Evolutionary conservation across 352 stramenopile species (phyloP).

Genomic region (Globisporangium carolinianum): DNA sequence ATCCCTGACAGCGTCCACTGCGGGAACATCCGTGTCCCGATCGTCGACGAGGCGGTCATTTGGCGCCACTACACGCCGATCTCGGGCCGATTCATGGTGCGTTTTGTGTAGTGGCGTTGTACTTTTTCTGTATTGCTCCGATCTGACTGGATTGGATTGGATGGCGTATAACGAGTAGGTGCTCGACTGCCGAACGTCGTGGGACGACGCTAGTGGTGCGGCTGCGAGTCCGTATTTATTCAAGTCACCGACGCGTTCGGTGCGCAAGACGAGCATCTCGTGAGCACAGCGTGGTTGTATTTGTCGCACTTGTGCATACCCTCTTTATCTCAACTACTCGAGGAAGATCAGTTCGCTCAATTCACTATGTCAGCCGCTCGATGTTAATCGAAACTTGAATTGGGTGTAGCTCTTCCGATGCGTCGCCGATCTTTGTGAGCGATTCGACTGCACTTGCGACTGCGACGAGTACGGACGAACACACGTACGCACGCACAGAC

Average conservation of each 20-base stretch:
- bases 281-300: conserved; percentile 1
- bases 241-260: conserved; percentile 18
- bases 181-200: conserved; percentile 17
- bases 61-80: conserved; percentile 67
- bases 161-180: conserved; percentile 13
- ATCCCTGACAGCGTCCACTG: conserved; percentile 73
- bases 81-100: conserved; percentile 68
- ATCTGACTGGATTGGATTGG: conserved; percentile 1
- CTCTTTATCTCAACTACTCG: neutral
- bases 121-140: neutral
- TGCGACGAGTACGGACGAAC: neutral
- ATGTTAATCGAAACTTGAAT: no score
- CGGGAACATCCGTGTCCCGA: conserved; percentile 49
- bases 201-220: conserved; percentile 9
- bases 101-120: neutral
- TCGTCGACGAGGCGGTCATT: conserved; percentile 70
- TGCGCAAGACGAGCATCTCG: conserved; percentile 30
- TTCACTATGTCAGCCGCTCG: no score
- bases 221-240: conserved; percentile 13
- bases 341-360: no score
- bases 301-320: neutral
- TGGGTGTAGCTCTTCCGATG: neutral
- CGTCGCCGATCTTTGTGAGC: neutral
- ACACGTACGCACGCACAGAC: no score
- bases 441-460: neutral